Base-by-base conservation (phyloP, 495 filamentous ascomycete species). In the Neurospora sp. region DNA sequence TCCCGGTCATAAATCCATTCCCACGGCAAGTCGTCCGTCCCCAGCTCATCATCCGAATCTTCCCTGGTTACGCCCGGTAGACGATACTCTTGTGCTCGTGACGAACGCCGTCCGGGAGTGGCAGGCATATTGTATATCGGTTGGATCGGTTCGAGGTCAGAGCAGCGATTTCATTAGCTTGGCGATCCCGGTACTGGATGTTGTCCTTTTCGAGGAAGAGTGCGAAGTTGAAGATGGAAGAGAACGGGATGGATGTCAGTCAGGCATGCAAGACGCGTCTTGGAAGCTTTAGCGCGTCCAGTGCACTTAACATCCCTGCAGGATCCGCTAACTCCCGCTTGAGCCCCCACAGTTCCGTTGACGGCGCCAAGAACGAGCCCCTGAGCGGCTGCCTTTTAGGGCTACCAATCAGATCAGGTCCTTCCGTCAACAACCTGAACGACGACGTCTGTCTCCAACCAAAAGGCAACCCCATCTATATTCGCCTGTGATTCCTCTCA, bases 41-140 rank as follows among this genome's bases (percentile, higher is more conserved):
- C 94, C 11, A 96, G 86, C 79, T 97, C 95, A 76, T 97, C 94
- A 83, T 98, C 95, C 14, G 93, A 97, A 79, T 96, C 93, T 72
- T 96, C 94, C 74, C 93, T 87, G 16, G 86, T 81, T n/a, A 95
- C 84, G 27, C 88, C 91, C 12, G 80, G 72, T 38, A 73, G 71
- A 42, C 54, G 27, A 37, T 2, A 18, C 27, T 66, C 54, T 66
- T 66, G 54, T 0, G 54, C 54, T 18, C 54, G 54, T 14, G 54
- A 62, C 14, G 54, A 62, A 18, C 54, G 54, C 54, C 54, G 54
- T 35, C 54, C 54, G 54, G 54, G 54, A 9, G 27, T 62, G 27
- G 54, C 27, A 35, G 54, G 54, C 54, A 62, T 62, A 2, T 35
- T 5, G 35, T 5, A 35, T 35, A 5, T 35, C 35, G 35, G 27